Evolutionary conservation across 1,139 yeast genomes (phyloP), one percentile per base, ranked within the genome.

Genomic region (Saccharomyces hybrid): DNA sequence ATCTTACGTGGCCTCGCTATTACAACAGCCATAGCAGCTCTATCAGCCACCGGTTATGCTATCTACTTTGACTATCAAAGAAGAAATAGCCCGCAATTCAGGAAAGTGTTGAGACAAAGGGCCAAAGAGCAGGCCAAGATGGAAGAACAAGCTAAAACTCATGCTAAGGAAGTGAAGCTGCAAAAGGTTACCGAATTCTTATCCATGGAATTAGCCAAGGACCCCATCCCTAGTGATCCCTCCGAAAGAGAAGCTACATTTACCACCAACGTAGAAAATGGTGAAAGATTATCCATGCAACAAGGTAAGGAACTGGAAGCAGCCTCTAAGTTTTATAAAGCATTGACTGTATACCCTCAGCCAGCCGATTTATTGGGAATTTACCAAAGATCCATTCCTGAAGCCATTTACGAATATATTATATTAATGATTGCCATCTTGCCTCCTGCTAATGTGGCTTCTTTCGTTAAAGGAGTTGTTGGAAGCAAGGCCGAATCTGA

Each of bases 271-370:
- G 91, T 91, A 56, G 86, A 90, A 53, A 71, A 78, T 53, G 98
- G 96, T 69, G 98, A 91, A 71, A 84, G 82, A 70, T 75, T 84
- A 60, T 79, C 85, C 55, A 65, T 68, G 48, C 69, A 75, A 47
- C 82, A 86, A 59, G 82, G 80, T 58, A 76, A 78, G 63, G 85
- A 84, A 70, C 72, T 85, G 59, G 88, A 84, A 56, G 85, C 96
- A 47, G 98, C 98, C 47, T 76, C 90, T 62, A 82, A 87, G 64
- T 93, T 90, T 79, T 93, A 93, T 80, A 88, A 90, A 73, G 98
- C 97, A n/a, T 79, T 93, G 68, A 82, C 88, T 41, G 91, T 90
- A 51, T 93, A 91, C 72, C 98, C 99, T 58, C 87, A 87, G 72
- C 99, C 98, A 55, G 85, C 95, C 56, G 96, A 89, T 64, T 81